Conservation (phyloP, 495 filamentous ascomycete genomes). For the Jackrogersella multiformis region DNA sequence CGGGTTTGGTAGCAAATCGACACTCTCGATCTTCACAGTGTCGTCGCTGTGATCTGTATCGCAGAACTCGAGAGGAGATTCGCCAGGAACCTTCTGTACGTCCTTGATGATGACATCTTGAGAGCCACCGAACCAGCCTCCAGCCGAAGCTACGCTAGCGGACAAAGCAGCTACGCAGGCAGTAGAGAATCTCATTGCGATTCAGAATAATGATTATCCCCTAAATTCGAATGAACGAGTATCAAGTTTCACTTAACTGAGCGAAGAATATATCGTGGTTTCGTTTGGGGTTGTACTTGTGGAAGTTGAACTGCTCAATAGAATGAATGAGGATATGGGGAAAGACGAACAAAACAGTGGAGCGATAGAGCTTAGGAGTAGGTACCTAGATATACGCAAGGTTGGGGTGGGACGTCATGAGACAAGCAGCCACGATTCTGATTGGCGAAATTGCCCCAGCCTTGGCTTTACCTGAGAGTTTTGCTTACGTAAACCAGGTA, state of each 20-base stretch:
- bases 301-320: slow-evolving; percentile 26
- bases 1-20: slow-evolving; percentile 86
- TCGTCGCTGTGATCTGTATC: slow-evolving; percentile 65
- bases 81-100: slow-evolving; percentile 68
- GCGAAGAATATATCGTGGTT: not conserved
- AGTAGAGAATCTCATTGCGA: slow-evolving; percentile 56
- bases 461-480: slow-evolving; percentile 29
- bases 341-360: slow-evolving; percentile 18
- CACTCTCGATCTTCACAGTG: slow-evolving; percentile 76
- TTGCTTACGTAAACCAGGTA: slow-evolving; percentile 17
- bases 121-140: slow-evolving; percentile 50
- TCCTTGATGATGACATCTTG: slow-evolving; percentile 49
- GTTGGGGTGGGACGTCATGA: slow-evolving; percentile 45
- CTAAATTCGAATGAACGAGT: not conserved
- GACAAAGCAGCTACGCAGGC: slow-evolving; percentile 51
- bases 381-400: slow-evolving; percentile 22
- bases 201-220: slow-evolving; percentile 12
- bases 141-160: slow-evolving; percentile 49
- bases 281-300: slow-evolving; percentile 8
- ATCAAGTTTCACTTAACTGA: not conserved
- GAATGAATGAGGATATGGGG: slow-evolving; percentile 30
- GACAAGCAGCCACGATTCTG: slow-evolving; percentile 16
- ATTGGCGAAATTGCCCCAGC: slow-evolving; percentile 38
- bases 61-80: slow-evolving; percentile 83
- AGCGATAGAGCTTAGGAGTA: slow-evolving; percentile 31